Conservation (phyloP, 331 rosid genomes). For the Pyracantha coccinea region DNA sequence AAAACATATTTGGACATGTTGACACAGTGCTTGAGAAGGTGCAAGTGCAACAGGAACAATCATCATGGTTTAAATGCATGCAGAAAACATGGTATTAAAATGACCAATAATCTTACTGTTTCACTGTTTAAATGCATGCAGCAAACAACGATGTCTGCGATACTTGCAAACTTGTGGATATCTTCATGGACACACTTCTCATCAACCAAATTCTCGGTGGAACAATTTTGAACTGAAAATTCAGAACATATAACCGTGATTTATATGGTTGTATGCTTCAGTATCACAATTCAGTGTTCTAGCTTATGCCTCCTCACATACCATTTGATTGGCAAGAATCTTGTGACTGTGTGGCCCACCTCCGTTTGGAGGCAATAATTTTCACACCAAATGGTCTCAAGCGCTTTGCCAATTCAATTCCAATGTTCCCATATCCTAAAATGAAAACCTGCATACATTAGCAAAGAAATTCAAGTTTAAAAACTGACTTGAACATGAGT, state of each 20-base stretch:
- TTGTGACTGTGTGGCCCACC: constrained; percentile 43
- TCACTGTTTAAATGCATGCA: constrained; percentile 56
- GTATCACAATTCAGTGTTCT: neutral
- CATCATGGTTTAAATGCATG: no score
- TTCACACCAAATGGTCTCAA: constrained; percentile 79
- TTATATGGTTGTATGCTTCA: neutral
- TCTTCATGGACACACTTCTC: constrained; percentile 68
- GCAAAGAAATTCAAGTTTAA: neutral
- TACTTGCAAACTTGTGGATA: constrained; percentile 59
- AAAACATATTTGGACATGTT: neutral
- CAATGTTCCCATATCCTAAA: constrained; percentile 86
- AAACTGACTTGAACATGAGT: neutral
- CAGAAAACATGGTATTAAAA: neutral
- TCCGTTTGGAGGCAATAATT: constrained; percentile 81
- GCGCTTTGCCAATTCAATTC: constrained; percentile 69
- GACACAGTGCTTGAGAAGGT: neutral
- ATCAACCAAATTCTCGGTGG: constrained; percentile 41
- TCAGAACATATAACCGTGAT: neutral
- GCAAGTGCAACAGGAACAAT: constrained; percentile 4
- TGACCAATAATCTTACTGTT: constrained; percentile 41
- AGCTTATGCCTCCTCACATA: constrained; percentile 16
- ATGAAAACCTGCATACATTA: constrained; percentile 56
- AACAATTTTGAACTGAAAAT: constrained; percentile 33
- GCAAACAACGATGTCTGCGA: constrained; percentile 82
- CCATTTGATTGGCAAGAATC: constrained; percentile 20